Evolutionary conservation across 306 rosid species (phyloP).

Genomic region (Castanea sativa): DNA sequence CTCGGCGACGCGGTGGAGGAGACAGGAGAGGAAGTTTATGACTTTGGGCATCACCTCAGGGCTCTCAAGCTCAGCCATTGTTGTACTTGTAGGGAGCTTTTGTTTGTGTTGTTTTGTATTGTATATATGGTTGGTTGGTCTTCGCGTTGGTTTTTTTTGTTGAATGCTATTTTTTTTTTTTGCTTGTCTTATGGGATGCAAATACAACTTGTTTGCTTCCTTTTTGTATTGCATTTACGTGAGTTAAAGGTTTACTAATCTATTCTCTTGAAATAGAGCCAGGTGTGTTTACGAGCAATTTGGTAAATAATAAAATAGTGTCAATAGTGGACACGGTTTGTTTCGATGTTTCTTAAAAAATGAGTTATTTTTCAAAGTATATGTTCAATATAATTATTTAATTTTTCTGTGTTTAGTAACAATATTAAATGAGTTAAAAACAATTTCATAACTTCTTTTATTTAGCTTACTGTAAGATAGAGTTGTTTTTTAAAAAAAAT

Average conservation of each 20-base stretch:
- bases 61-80: conserved; percentile 86
- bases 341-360: accelerated
- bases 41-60: conserved; percentile 69
- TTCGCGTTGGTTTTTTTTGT: neutral
- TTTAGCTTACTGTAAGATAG: accelerated
- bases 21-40: conserved; percentile 71
- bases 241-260: neutral
- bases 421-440: too few relatives aligned
- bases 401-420: accelerated
- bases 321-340: accelerated
- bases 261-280: neutral
- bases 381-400: accelerated
- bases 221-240: conserved; percentile 4
- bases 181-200: neutral
- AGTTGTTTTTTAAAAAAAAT: too few relatives aligned
- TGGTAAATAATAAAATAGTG: too few relatives aligned
- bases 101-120: neutral
- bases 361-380: accelerated
- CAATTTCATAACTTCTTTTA: accelerated
- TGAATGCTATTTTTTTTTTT: too few relatives aligned
- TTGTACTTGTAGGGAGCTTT: neutral
- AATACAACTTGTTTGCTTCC: neutral
- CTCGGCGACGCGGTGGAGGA: conserved; percentile 76
- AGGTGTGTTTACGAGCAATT: neutral
- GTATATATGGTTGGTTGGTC: neutral